Percentiles rank a stretch among this genome's conserved stretches.
Conservation (phyloP, 2,329 filamentous ascomycete species). For the Phialemoniopsis sp. region DNA sequence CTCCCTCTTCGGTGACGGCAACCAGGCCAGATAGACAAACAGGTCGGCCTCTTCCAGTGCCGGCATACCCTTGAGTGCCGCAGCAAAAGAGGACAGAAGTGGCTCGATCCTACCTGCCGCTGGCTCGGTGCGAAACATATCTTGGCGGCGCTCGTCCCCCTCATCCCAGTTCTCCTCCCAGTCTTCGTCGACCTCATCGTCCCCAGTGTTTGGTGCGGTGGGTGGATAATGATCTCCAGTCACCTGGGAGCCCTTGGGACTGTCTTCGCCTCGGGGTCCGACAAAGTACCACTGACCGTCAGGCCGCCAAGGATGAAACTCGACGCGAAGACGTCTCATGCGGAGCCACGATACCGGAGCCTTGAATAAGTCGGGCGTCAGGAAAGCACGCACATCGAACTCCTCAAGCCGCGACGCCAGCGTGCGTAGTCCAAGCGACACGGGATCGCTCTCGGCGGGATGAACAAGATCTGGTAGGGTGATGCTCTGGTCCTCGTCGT, state of each 20-base stretch:
- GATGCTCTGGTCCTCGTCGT: too few species aligned
- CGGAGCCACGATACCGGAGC: conserved; percentile 5
- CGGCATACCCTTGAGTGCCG: conserved; percentile 14
- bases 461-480: conserved; percentile 14
- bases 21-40: conserved; percentile 14
- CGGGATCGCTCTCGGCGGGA: conserved; percentile 11
- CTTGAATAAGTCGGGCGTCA: conserved; percentile 12
- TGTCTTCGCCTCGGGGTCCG: conserved; percentile 15
- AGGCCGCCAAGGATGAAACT: conserved; percentile 12
- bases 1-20: conserved; percentile 11
- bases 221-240: conserved; percentile 15
- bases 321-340: conserved; percentile 13
- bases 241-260: conserved; percentile 11
- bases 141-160: conserved; percentile 1
- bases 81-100: conserved; percentile 14
- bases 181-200: conserved; percentile 7
- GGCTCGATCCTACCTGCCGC: conserved; percentile 13
- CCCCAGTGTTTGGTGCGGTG: conserved; percentile 9
- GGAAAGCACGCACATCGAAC: conserved; percentile 14
- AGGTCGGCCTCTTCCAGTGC: conserved; percentile 15
- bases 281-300: conserved; percentile 18
- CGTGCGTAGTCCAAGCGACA: conserved; percentile 13
- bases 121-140: conserved; percentile 16
- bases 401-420: conserved; percentile 11
- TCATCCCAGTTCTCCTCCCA: background rate